Evolutionary conservation across 495 filamentous ascomycete species (phyloP).

Genomic region (Talaromyces ruber): DNA sequence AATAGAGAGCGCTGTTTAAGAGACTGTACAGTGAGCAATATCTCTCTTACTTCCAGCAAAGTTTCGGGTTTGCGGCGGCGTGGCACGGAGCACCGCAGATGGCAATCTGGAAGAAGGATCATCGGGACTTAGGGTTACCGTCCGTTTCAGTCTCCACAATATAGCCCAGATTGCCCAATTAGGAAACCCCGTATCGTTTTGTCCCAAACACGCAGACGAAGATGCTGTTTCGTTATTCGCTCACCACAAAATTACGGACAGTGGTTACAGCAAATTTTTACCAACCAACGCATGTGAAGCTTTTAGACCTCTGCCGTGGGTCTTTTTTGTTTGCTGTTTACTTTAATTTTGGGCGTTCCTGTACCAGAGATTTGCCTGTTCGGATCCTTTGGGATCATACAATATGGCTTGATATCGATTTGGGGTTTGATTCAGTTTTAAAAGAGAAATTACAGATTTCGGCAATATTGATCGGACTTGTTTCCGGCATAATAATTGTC

Average conservation of each 20-base stretch:
- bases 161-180: not conserved
- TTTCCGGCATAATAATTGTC: not conserved
- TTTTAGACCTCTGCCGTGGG: not conserved
- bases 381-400: not conserved
- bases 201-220: not conserved
- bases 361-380: not conserved
- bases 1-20: not conserved
- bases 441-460: not conserved
- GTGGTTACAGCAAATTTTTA: not conserved
- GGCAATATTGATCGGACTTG: not conserved
- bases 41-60: not conserved
- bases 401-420: not conserved
- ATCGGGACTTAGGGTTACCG: not conserved
- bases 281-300: not conserved
- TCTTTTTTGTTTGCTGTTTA: not conserved
- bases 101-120: not conserved
- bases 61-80: not conserved
- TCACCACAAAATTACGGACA: not conserved
- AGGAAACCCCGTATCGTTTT: not conserved
- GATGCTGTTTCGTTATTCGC: not conserved
- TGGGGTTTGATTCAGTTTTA: not conserved
- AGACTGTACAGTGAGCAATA: not conserved
- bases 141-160: not conserved
- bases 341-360: not conserved
- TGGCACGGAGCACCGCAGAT: not conserved